Base-by-base conservation (phyloP, 148 eudicot genomes). In the Chenopodium berlandieri region DNA sequence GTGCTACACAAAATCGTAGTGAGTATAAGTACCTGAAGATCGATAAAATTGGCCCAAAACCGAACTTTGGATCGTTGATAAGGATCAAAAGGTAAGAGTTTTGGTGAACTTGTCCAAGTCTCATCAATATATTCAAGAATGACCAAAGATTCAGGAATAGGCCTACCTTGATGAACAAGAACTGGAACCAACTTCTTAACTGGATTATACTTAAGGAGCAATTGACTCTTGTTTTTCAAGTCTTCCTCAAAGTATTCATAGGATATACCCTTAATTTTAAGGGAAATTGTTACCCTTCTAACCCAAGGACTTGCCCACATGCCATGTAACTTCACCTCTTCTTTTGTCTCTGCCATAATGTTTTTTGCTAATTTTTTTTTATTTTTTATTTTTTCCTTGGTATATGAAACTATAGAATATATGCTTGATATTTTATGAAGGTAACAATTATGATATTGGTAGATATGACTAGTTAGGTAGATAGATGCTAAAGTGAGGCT, bases 251-350 rank as follows among this genome's bases (percentile, higher is more conserved):
- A 22, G 22, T 82, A 79, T 4, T 84, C 80, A 32, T 79, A 87
- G 46, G 87, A 56, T 79, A 87, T 77, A 75, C 89, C 89, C 86
- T 85, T 87, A 25, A 78, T 13, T 81, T 78, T 74, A 25, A 85
- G 86, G 86, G 75, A 88, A 11, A 87, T 73, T 60, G 46, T 77
- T 9, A 87, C 89, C 80, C 84, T 83, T 69, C 86, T 85, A n/a
- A 85, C 89, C 78, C 83, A 87, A 27, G 89, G 88, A 66, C 89
- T 87, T 23, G 89, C 89, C 89, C 89, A 87, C 89, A 87, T 87
- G 14, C 89, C 89, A 81, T 78, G 82, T 9, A 85, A n/a, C 88
- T 75, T 83, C 75, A 87, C 84, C 7, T 64, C 64, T 54, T 74
- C 86, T 1, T 48, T 32, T 58, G 60, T 37, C 40, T n/a, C 73